phyloP scores from a whole-genome alignment of 176 grass and related monocot species.

The Hordeum vulgare region DNA sequence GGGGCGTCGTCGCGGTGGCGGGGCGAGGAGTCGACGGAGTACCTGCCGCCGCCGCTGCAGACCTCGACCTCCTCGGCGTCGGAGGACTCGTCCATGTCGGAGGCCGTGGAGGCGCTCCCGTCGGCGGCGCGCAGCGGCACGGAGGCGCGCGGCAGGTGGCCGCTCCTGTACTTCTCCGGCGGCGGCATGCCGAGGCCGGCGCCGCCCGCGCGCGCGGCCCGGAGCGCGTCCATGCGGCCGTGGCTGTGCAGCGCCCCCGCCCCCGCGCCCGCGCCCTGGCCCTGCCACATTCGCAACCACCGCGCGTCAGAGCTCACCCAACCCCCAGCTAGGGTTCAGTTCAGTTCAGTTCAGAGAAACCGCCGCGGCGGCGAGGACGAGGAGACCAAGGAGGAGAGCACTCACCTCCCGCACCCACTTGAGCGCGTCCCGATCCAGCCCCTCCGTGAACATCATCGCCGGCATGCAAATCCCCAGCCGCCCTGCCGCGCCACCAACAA shows the following conservation, averaged over 20 bases:
- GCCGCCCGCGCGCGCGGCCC: constrained; percentile 23
- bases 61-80: constrained; percentile 67
- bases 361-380: background rate
- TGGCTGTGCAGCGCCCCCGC: constrained; percentile 29
- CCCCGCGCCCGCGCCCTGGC: constrained; percentile 1
- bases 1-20: constrained; percentile 23
- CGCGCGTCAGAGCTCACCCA: background rate
- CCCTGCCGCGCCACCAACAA: constrained; percentile 26
- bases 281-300: constrained; percentile 23
- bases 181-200: constrained; percentile 69
- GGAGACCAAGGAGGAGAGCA: background rate
- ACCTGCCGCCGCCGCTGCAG: constrained; percentile 57
- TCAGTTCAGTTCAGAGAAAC: background rate
- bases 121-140: constrained; percentile 50
- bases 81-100: constrained; percentile 90
- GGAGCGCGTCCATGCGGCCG: constrained; percentile 52
- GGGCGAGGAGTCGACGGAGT: constrained; percentile 76
- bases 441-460: constrained; percentile 90
- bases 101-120: constrained; percentile 50
- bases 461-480: constrained; percentile 19
- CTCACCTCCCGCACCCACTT: constrained; percentile 90
- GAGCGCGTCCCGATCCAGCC: constrained; percentile 66
- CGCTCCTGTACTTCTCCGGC: constrained; percentile 88
- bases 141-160: constrained; percentile 54
- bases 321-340: background rate